These are phyloP conservation scores for Wickerhamomyces canadensis DNA, from an alignment of 805 yeast species.

Conservation along the genomic window DNA sequence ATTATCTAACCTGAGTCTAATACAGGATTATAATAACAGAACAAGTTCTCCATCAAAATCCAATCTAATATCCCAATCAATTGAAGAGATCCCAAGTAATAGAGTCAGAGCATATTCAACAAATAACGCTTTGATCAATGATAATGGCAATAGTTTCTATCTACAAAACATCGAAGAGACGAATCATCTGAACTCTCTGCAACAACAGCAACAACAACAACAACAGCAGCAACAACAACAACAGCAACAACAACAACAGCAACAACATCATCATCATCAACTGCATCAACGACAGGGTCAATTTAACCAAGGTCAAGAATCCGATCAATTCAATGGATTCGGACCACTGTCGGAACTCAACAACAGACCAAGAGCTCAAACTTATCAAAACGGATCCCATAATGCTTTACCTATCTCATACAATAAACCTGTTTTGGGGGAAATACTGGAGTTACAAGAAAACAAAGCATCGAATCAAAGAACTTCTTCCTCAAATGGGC, in stretches of 20 bases:
- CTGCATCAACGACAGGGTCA: conserved; percentile 10
- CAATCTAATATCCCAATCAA: conserved; percentile 5
- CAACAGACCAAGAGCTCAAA: conserved; percentile 37
- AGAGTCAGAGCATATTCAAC: conserved; percentile 25
- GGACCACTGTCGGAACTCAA: conserved; percentile 4
- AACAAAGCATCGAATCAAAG: conserved; percentile 4
- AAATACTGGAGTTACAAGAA: conserved; percentile 5
- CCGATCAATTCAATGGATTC: conserved; percentile 2
- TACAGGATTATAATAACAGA: conserved; percentile 10
- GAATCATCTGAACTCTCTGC: conserved; percentile 6
- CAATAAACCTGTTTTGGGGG: conserved; percentile 9
- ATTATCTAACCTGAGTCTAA: conserved; percentile 1
- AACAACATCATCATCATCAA: conserved; percentile 5
- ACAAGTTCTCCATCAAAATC: conserved; percentile 17
- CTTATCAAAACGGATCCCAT: conserved; percentile 27
- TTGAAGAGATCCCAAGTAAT: conserved; percentile 15
- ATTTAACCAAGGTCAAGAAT: conserved; percentile 10
- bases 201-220: conserved; percentile 6
- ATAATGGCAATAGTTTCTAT: conserved; percentile 8
- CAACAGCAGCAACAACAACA: conserved; percentile 9
- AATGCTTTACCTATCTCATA: conserved; percentile 26
- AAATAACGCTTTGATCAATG: conserved; percentile 18
- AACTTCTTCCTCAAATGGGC: conserved; percentile 12
- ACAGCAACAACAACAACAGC: conserved; percentile 8
- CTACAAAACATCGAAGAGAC: conserved; percentile 9